Percentiles rank a stretch among this genome's conserved stretches.
phyloP scores from a whole-genome alignment of 164 flowering plant species.

The Protea cynaroides region DNA sequence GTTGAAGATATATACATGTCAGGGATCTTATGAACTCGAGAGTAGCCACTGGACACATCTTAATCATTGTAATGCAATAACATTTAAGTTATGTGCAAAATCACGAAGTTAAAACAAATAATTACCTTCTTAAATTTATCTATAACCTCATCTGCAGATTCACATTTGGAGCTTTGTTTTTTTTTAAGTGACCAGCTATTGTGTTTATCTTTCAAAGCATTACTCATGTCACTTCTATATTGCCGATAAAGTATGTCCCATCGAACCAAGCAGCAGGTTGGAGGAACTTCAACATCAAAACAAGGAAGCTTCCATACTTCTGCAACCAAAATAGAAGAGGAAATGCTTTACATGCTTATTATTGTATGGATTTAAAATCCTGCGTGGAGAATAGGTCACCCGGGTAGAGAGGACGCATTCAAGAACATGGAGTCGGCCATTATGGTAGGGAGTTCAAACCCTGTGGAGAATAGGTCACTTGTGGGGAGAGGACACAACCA shows the following conservation, averaged over 20 bases:
- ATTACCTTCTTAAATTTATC: conserved; percentile 62
- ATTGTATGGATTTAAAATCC: too few species aligned
- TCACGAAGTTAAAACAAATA: background rate
- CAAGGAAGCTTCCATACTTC: conserved; percentile 50
- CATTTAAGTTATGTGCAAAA: background rate
- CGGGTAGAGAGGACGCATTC: too few species aligned
- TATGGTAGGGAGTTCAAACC: too few species aligned
- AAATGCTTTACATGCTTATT: background rate
- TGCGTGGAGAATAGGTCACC: too few species aligned
- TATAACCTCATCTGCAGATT: conserved; percentile 33
- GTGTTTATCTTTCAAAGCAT: conserved; percentile 25
- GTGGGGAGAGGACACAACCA: too few species aligned
- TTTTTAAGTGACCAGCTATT: conserved; percentile 14
- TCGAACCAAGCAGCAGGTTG: conserved; percentile 10
- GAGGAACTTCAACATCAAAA: conserved; percentile 41
- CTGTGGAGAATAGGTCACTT: too few species aligned
- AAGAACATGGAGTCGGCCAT: too few species aligned
- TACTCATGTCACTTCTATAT: conserved; percentile 53
- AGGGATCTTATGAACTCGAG: background rate
- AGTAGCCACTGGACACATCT: background rate
- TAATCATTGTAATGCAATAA: too few species aligned
- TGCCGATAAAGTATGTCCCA: conserved; percentile 41
- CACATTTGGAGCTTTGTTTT: background rate
- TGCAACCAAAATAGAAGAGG: conserved; percentile 12
- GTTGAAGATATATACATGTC: background rate